Evolutionary conservation across 1,284 basidiomycete genomes (phyloP), one percentile per base, ranked within the genome.

Genomic region (Ustilago sp.): DNA sequence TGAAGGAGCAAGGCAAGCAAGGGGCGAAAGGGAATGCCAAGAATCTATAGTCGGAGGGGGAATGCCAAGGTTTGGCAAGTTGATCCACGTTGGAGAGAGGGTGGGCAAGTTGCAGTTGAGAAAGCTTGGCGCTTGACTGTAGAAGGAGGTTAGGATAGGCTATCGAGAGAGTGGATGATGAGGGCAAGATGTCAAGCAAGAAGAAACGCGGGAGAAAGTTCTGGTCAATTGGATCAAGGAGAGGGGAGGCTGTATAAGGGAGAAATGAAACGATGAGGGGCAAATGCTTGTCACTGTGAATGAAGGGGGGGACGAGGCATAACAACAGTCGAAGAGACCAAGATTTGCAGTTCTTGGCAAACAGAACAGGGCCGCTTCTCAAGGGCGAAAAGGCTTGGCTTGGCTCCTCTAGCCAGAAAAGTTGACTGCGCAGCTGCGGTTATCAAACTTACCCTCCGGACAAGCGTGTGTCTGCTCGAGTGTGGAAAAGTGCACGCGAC

Each of bases 11-110:
- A 23, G 52, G 28, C 7, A 19, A 31, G 7, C 19, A 45, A 56
- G 39, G 31, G 4, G 23, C 3, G 23, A 28, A 28, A 4, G 28
- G 32, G 58, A 58, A 63, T 63, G 74, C 69, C 69, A 73, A 77
- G 69, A 68, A 73, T 61, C 65, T 68, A 55, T 12, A 71, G 62
- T 64, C 59, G 64, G 69, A 58, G 51, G 23, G 35, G 47, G 59
- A 63, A 65, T 68, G 69, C 62, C 69, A 72, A 72, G 74, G 28
- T 60, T 70, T 70, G 61, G 75, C 70, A 68, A 50, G 72, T 64
- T 63, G 71, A 74, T 74, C 65, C 66, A 68, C 63, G 62, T 50
- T 50, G 48, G 8, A 13, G 48, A 32, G 31, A 50, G 48, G 48
- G 23, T 50, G 28, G 48, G 48, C 48, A 32, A 50, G 60, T 41